phyloP scores from a whole-genome alignment of 2,329 filamentous ascomycete genomes.

The Aureobasidium melanogenum region DNA sequence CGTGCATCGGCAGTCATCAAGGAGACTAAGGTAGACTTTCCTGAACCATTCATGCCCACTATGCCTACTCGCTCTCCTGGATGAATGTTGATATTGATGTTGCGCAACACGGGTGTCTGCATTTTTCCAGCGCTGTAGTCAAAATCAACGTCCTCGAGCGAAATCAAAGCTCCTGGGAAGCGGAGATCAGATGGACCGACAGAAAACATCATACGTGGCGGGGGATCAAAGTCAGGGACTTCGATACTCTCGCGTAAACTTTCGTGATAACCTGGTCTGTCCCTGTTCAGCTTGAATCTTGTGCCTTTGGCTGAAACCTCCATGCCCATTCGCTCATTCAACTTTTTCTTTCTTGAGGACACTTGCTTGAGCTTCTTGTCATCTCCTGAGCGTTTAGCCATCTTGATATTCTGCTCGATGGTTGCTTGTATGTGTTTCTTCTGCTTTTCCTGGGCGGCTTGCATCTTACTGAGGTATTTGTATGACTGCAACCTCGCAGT shows the following conservation, averaged over 20 bases:
- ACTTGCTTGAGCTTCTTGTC: constrained; percentile 82
- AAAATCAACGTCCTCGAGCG: constrained; percentile 60
- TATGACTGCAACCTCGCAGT: constrained; percentile 49
- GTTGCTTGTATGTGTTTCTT: constrained; percentile 72
- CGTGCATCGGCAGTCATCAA: constrained; percentile 43
- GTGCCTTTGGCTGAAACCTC: constrained; percentile 63
- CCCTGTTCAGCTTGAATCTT: constrained; percentile 73
- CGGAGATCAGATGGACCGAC: constrained; percentile 16
- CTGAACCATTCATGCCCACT: constrained; percentile 69
- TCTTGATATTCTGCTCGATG: constrained; percentile 64
- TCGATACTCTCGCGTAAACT: constrained; percentile 60
- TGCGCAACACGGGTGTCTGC: constrained; percentile 45
- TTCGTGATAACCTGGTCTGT: constrained; percentile 53
- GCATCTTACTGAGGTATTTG: constrained; percentile 60
- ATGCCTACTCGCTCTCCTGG: constrained; percentile 67
- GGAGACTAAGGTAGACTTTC: constrained; percentile 71
- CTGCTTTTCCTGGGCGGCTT: constrained; percentile 73
- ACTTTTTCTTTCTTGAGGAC: constrained; percentile 73
- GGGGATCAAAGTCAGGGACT: constrained; percentile 50
- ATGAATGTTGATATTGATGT: constrained; percentile 59
- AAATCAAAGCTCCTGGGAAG: constrained; percentile 47
- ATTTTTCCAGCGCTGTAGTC: constrained; percentile 40
- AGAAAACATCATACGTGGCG: constrained; percentile 50
- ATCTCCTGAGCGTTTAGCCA: constrained; percentile 68
- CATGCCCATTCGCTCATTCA: constrained; percentile 72